Base-by-base conservation (phyloP, 1,139 yeast species). In the Wickerhamiella infanticola region DNA sequence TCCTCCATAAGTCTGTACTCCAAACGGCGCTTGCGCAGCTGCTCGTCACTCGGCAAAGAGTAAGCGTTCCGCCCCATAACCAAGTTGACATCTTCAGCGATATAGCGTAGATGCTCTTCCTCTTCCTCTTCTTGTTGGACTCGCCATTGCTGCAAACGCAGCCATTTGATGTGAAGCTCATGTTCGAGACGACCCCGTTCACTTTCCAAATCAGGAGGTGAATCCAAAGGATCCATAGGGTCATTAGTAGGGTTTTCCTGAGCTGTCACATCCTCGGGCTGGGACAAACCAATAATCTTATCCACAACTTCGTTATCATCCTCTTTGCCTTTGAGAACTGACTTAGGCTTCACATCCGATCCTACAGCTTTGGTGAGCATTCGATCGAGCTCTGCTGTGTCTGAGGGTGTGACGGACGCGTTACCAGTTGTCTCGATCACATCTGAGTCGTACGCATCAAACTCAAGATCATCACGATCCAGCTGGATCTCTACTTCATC, bases 121-220 rank as follows among this genome's bases (percentile, higher is more conserved):
- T 52, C 54, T 24, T 50, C 55, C 40, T 51, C 53, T 24, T 50
- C 54, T 39, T 53, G 55, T 39, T 52, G 55, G 6, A 48, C 54
- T 35, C 48, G 49, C 52, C 52, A 49, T 33, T 52, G 56, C 44
- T 54, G 53, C 41, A 48, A 49, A 37, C 49, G 47, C 37, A 48
- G 47, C 24, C 46, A 46, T 44, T 51, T 48, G n/a, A 50, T 41
- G 18, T 46, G 47, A n/a, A 50, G 49, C 41, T 49, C 54, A 33
- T 45, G 53, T 31, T 50, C 52, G 48, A 53, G 44, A 29, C 51
- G 43, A 35, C 41, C 41, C 5, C 36, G 35, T 25, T 23, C 11
- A 5, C 26, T 13, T 5, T 24, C 24, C 24, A 39, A 35, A 18
- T 39, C 41, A 9, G 36, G 36, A n/a, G 41, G 36, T 1, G 35